Evolutionary conservation across 257 asterid genomes (phyloP), one percentile per base, ranked within the genome.

Genomic region (Apocynum venetum): DNA sequence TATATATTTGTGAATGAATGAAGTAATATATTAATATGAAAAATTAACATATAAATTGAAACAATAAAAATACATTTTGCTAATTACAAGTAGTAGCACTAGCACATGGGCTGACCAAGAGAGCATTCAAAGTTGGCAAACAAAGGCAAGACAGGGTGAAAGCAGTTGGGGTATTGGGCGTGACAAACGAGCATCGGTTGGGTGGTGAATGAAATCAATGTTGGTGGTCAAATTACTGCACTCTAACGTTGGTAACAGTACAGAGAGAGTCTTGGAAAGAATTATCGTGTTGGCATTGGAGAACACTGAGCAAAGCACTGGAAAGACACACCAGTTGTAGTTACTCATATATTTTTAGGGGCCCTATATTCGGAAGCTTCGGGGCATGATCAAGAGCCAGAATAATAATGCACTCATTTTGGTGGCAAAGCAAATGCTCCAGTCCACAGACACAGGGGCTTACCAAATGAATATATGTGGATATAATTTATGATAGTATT

Each of bases 121-220:
- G n/a, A 71, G 40, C 57, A 44, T 47, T 70, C 55, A 46, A 44
- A 17, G 57, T 40, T 20, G 74, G 53, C 31, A 70, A 19, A 25
- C 11, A 52, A 52, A 52, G 57, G 25, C 73, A 41, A 44, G 56
- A 70, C 2, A 46, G 31, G 17, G 7, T 8, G 52, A n/a, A 47
- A 47, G 41, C 20, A 2, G 4, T 46, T 25, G 31, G 31, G 13
- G 15, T 20, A 61, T 3, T 6, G 52, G 2, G 31, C 31, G 31
- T 20, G 66, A 35, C n/a, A 59, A 4, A 68, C 17, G 51, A 35
- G 35, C 13, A 15, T 68, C 5, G 73, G 31, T 68, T 41, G 75
- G 60, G 60, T 14, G 75, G 75, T n/a, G 38, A 71, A n/a, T 25
- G 75, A 49, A 71, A 82, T 73, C 76, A 76, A 73, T 79, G 82